Evolutionary conservation across 2,329 filamentous ascomycete genomes (phyloP), one percentile per base, ranked within the genome.

Genomic region (Paramyrothecium sp.): DNA sequence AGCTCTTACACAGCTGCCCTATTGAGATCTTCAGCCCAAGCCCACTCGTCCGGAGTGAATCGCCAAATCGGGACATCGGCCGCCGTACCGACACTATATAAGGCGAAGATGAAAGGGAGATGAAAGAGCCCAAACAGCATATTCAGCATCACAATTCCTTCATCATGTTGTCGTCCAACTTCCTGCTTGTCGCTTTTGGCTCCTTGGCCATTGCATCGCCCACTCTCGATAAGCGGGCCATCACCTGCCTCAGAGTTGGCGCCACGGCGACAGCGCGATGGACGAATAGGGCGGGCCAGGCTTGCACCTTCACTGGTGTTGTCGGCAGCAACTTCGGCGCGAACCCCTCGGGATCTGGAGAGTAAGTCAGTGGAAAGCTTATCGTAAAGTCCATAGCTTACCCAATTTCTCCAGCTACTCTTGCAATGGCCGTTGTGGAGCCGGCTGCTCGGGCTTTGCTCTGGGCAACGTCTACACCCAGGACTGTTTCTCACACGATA

Each of bases 401-500:
- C 5, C 5, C 38, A 44, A 44, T 19, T 38, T 44, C 38, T 19
- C 13, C 8, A 81, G 79, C 21, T 81, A 81, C 51, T 77, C 74
- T 10, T 81, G 78, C 56, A 81, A 80, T 54, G 78, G 78, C 2
- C 71, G 78, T 30, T 81, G 79, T 34, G 79, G 79, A 23, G 75
- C 73, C 11, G 78, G 77, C 0, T 81, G 79, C 52, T 70, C 65
- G 1, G 78, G 79, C 5, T 51, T 66, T 4, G 69, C 76, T 1
- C 2, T 81, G 8, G 79, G 79, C 3, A 79, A 80, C 34, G 76
- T 68, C 3, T 81, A 81, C 56, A 81, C 78, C 0, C 79, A 80
- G 58, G 76, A 81, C 53, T 81, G 79, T 62, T 81, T 78, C 60
- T 76, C 74, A 0, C 79, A 81, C 55, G 79, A 81, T 52, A 74